Evolutionary conservation across 305 asterid species (phyloP), one percentile per base, ranked within the genome.

Genomic region (Plantago rigida): DNA sequence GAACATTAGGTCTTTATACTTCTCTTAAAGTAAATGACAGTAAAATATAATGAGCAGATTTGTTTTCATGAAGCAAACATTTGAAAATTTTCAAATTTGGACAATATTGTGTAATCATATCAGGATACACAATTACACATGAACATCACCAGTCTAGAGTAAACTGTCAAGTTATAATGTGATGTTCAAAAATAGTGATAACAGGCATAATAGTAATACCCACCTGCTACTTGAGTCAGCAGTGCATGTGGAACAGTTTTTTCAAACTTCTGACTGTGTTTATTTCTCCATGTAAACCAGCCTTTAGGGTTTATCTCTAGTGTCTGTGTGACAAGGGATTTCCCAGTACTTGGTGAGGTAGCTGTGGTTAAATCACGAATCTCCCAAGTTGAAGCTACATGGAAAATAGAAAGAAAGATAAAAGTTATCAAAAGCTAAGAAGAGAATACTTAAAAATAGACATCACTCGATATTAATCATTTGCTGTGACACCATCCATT

Each of bases 341-440:
- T 81, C 61, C 72, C 77, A 72, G 73, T 71, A 67, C 47, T 73
- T 70, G 70, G 57, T 10, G 86, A 70, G 29, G 94, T 74, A 28
- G 88, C 63, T 22, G 81, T 48, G 77, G 69, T 79, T 72, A 93
- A 63, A 73, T 84, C 76, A 69, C 87, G 80, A 47, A 93, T 87
- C 82, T 93, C 99, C 99, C 99, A 93, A 11, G 96, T 75, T 64
- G 97, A 89, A 80, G 95, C 99, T 93, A 69, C 77, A 81, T 36
- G 44, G 56, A 6, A 58, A 75, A 64, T 63, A 41, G 52, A 63
- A 67, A 62, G 56, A 36, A 70, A 75, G 65, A 13, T 61, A 64
- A 69, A 48, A 47, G 6, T 31, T 31, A 31, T 31, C 7, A 31
- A 31, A 31, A 5, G 39, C 39, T 31, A 8, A 31, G 39, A 31